Evolutionary conservation across 306 rosid genomes (phyloP).

Genomic region (cucumber (Cucumis sativus)): Cucumber_9930_V3 NC_026655.2:32167501-32168000

Average conservation of each 20-base stretch:
- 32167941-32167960: constrained; percentile 1
- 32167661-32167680: too few relatives aligned
- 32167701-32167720: background rate
- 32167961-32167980: background rate
- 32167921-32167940: background rate
- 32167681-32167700: background rate
- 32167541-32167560: too few relatives aligned
- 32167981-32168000: background rate
- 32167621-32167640: too few relatives aligned
- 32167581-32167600: too few relatives aligned
- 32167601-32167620: too few relatives aligned
- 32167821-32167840: constrained; percentile 1
- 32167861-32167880: background rate
- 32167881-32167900: constrained; percentile 4
- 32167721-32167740: background rate
- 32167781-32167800: constrained; percentile 7
- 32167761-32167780: background rate
- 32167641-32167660: too few relatives aligned
- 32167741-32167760: background rate
- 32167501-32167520: too few relatives aligned
- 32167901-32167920: background rate
- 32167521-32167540: too few relatives aligned
- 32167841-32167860: background rate
- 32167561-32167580: too few relatives aligned
- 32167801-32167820: background rate